Evolutionary conservation across 2,329 filamentous ascomycete genomes (phyloP).

Genomic region (Sporothrix protearum): DNA sequence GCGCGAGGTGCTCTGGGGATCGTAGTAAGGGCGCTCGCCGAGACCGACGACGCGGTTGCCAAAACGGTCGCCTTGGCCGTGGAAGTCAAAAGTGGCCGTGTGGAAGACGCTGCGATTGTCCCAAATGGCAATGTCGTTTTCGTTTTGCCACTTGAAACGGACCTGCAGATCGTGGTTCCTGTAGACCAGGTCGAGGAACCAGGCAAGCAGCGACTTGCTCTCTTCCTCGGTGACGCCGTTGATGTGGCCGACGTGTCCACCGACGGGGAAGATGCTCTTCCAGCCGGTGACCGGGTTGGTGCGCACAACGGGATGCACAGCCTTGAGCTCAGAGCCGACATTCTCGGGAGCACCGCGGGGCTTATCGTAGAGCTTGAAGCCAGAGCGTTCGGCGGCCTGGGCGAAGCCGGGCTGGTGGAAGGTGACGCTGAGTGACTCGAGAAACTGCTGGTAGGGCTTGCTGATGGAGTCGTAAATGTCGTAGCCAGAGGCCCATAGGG

Average conservation of each 20-base stretch:
- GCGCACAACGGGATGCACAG: conserved; percentile 53
- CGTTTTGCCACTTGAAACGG: conserved; percentile 42
- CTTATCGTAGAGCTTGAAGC: conserved; percentile 45
- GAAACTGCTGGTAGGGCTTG: conserved; percentile 50
- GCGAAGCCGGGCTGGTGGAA: conserved; percentile 50
- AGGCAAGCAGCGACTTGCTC: conserved; percentile 45
- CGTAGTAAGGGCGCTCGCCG: conserved; percentile 53
- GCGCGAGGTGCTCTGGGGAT: conserved; percentile 48
- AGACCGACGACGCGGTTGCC: conserved; percentile 54
- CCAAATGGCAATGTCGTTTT: conserved; percentile 54
- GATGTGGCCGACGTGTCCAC: conserved; percentile 49
- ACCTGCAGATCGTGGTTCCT: conserved; percentile 58
- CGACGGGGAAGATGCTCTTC: conserved; percentile 53
- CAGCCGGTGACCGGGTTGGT: conserved; percentile 59
- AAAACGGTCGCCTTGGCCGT: conserved; percentile 41
- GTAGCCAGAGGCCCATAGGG: conserved; percentile 44
- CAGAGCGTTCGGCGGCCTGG: conserved; percentile 43
- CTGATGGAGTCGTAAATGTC: conserved; percentile 50
- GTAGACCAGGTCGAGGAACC: conserved; percentile 49
- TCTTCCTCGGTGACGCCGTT: conserved; percentile 50
- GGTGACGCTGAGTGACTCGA: conserved; percentile 56
- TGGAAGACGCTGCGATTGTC: conserved; percentile 57
- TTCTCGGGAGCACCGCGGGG: conserved; percentile 51
- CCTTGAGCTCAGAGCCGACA: conserved; percentile 45
- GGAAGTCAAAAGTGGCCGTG: conserved; percentile 57